Evolutionary conservation across 2,329 filamentous ascomycete species (phyloP), one percentile per base, ranked within the genome.

Genomic region (Alternaria rosae): DNA sequence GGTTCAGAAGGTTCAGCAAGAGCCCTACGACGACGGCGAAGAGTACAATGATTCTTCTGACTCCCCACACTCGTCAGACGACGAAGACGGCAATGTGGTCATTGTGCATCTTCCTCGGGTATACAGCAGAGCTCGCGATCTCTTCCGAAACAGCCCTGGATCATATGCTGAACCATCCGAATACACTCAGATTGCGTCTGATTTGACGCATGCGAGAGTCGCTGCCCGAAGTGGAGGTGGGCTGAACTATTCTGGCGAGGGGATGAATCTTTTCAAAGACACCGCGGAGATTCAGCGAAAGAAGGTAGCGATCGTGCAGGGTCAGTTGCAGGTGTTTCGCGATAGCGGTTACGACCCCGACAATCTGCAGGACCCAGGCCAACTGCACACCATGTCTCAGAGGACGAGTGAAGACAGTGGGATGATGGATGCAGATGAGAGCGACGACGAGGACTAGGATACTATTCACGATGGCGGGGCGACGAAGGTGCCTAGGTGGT

Each of bases 271-370:
- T 35, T 20, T 21, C 23, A 53, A 54, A 21, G 56, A 53, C 25
- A 45, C 44, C 1, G 20, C 42, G 38, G 48, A 17, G 30, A 17
- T 54, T n/a, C 47, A 51, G 17, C 20, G 23, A 6, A 38, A 44
- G 47, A 53, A 45, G n/a, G 26, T 59, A 23, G 17, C 15, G 38
- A 26, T 52, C 51, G 41, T 59, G 17, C 4, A 59, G 26, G 43
- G 44, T 11, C 26, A 17, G 12, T 13, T 59, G 28, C 25, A 30
- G n/a, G n/a, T 13, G 35, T 45, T 59, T 41, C 26, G 6, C 15
- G 35, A 28, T 3, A 30, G 25, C 12, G 48, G 56, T 10, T 21
- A 58, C 17, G 20, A 32, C 12, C 20, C 45, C 2, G 54, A 57
- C 30, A 26, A 13, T 15, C 21, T 35, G 17, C 28, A 50, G 15